Base-by-base conservation (phyloP, 257 asterid genomes). In the Primulina eburnea region DNA sequence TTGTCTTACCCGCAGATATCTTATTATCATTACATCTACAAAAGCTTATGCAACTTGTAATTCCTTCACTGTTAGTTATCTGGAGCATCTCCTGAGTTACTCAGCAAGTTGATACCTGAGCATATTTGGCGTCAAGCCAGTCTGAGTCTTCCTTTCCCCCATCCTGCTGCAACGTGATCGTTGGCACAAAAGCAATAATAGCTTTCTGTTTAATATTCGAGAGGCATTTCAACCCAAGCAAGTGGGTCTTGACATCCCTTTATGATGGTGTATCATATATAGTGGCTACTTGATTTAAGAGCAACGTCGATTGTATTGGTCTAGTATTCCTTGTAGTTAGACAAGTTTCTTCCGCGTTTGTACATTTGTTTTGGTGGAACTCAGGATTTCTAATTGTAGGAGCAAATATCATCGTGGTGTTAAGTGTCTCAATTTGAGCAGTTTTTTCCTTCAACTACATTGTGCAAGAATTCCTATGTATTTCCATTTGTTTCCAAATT, bases 51-150 rank as follows among this genome's bases (percentile, higher is more conserved):
- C 70, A 62, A 79, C 72, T 12, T 26, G 53, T 11, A n/a, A 73
- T 55, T 67, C 71, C 6, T 7, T 29, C 47, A 20, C 57, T 74
- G 79, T 76, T 84, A 91, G 97, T 66, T 91, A 73, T 38, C 87
- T 58, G 97, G 91, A 80, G 86, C 90, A n/a, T 84, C 96, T 26
- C 88, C 89, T 29, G 97, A 88, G 77, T 68, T 90, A 84, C 86
- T 90, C 73, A 76, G 73, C 81, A 81, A 64, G 80, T 63, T 83
- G 80, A 77, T 80, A 78, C 88, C 88, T 8, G 85, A 83, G 79
- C 85, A 83, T 62, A 71, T 83, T 52, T 74, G 82, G 32, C 67
- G 85, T 29, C 88, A 83, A 78, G 78, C 78, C 52, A 70, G 78
- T 50, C 69, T 73, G 62, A 70, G 16, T 71, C 65, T 70, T 58